Evolutionary conservation across 2,329 filamentous ascomycete species (phyloP).

Genomic region (Fusarium bactridioides): DNA sequence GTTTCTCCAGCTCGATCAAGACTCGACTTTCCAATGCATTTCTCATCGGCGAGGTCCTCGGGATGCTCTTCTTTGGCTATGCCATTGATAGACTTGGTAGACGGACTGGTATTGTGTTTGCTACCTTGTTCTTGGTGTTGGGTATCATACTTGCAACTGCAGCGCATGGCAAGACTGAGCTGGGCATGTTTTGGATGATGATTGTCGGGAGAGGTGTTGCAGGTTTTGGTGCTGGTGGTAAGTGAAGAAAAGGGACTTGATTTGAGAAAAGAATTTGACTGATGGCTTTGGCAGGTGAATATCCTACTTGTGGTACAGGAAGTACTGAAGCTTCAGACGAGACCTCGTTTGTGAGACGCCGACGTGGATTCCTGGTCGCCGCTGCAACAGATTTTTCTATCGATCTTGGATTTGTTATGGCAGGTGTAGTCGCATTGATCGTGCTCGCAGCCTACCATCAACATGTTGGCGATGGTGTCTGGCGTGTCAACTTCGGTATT

Average conservation of each 20-base stretch:
- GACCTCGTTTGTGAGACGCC: neutral
- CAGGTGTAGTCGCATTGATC: neutral
- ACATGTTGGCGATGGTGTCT: neutral
- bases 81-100: neutral
- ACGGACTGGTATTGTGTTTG: neutral
- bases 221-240: neutral
- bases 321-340: neutral
- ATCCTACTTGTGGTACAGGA: neutral
- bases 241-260: rapidly evolving
- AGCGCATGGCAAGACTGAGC: neutral
- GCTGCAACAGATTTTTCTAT: neutral
- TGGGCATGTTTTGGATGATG: slow-evolving; percentile 1
- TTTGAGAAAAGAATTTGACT: no score
- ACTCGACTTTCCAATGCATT: neutral
- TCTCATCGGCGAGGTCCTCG: neutral
- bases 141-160: neutral
- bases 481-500: neutral
- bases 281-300: neutral
- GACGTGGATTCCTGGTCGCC: neutral
- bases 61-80: neutral
- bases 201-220: neutral
- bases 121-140: neutral
- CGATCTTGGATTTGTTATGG: neutral
- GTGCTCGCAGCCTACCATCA: neutral
- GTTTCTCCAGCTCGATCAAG: neutral